Conservation (phyloP, 768 basidiomycete genomes). For the Podaxis sp. region DNA sequence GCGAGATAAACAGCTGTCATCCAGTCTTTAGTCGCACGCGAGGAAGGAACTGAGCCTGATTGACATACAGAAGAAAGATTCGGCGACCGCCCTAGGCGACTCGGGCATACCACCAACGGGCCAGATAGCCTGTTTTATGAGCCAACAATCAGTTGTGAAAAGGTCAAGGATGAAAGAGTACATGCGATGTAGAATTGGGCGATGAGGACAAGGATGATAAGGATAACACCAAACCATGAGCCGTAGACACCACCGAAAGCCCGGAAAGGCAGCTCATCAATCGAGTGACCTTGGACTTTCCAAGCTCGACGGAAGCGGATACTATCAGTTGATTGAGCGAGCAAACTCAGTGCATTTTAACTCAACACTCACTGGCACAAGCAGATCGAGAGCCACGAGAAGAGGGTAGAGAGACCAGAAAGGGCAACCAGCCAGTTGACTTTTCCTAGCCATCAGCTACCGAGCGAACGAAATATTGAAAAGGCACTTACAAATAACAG, state of each 20-base stretch:
- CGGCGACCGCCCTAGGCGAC: constrained; percentile 28
- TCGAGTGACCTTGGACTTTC: constrained; percentile 42
- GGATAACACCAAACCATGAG: constrained; percentile 45
- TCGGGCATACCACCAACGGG: constrained; percentile 37
- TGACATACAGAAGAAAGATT: constrained; percentile 39
- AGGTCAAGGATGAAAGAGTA: not conserved
- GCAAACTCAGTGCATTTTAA: too few relatives aligned
- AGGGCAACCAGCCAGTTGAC: constrained; percentile 45
- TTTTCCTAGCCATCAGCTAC: constrained; percentile 15
- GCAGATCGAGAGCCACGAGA: constrained; percentile 46
- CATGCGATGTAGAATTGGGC: constrained; percentile 46
- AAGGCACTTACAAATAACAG: constrained; percentile 35
- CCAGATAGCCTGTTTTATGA: constrained; percentile 33
- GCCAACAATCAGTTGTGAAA: not conserved
- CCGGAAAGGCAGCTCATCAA: constrained; percentile 45
- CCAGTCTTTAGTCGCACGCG: not conserved
- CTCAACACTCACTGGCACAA: constrained; percentile 40
- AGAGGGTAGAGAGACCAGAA: constrained; percentile 47
- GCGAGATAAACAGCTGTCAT: constrained; percentile 38
- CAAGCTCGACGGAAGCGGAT: constrained; percentile 47
- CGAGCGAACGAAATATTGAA: not conserved
- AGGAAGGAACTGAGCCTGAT: not conserved
- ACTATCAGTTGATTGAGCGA: constrained; percentile 20
- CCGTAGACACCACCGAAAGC: constrained; percentile 45
- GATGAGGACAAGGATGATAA: constrained; percentile 39